Percentiles rank a stretch among this genome's conserved stretches.
Evolutionary conservation across 352 stramenopile genomes (phyloP).

Genomic region (Peronospora farinosa): DNA sequence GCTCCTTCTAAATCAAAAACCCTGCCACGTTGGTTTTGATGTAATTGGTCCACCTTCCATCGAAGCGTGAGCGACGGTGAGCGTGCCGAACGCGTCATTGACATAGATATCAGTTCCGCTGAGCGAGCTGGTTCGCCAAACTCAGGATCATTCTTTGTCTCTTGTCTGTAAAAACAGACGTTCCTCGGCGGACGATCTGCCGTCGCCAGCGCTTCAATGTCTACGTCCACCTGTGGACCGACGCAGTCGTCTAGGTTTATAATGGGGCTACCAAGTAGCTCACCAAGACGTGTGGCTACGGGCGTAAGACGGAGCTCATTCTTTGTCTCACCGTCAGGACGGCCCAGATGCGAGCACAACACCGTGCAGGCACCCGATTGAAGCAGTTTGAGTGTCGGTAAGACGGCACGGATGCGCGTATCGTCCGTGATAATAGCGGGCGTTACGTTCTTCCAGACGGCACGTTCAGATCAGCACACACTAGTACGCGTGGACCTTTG

Average conservation of each 20-base stretch:
- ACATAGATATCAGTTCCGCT: slow-evolving; percentile 93
- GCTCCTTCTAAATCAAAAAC: slow-evolving; percentile 97
- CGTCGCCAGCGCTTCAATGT: slow-evolving; percentile 82
- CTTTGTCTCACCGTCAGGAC: slow-evolving; percentile 90
- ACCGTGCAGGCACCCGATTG: slow-evolving; percentile 93
- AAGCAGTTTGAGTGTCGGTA: slow-evolving; percentile 91
- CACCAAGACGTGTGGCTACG: slow-evolving; percentile 89
- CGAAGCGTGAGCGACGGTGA: slow-evolving; percentile 94
- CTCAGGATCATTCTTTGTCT: slow-evolving; percentile 93
- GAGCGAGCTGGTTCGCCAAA: slow-evolving; percentile 93
- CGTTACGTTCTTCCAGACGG: slow-evolving; percentile 88
- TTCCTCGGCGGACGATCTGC: slow-evolving; percentile 92
- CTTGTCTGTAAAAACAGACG: slow-evolving; percentile 96
- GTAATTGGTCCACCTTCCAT: slow-evolving; percentile 94
- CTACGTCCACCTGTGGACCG: slow-evolving; percentile 81
- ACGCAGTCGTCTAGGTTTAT: slow-evolving; percentile 94
- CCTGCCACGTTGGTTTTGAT: slow-evolving; percentile 90
- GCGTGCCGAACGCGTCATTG: slow-evolving; percentile 98
- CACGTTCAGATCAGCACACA: slow-evolving; percentile 99
- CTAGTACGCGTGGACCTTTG: slow-evolving; percentile 94
- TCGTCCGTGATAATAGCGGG: slow-evolving; percentile 94
- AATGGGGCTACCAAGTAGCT: slow-evolving; percentile 89
- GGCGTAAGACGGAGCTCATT: slow-evolving; percentile 83
- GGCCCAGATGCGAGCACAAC: slow-evolving; percentile 95
- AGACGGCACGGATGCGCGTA: slow-evolving; percentile 91